phyloP scores from a whole-genome alignment of 306 rosid genomes.

The Pachyrhizus erosus region DNA sequence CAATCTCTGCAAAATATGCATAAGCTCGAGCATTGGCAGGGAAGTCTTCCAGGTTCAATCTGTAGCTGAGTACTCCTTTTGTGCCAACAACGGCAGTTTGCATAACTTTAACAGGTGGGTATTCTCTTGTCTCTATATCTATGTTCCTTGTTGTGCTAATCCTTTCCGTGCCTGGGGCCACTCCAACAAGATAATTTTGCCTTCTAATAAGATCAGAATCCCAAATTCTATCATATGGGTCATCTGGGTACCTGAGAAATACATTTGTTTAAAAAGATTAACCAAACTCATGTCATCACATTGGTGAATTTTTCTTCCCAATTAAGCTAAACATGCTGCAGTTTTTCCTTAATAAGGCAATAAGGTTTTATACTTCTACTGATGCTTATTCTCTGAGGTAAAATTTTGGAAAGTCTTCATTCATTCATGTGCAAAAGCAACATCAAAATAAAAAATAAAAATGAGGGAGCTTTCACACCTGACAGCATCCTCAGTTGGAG shows the following conservation, averaged over 20 bases:
- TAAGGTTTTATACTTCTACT: not conserved
- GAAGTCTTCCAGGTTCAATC: constrained; percentile 73
- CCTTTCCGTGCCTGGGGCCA: constrained; percentile 82
- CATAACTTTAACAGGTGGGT: constrained; percentile 78
- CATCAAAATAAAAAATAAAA: not conserved
- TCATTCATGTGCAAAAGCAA: not conserved
- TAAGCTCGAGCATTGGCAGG: constrained; percentile 78
- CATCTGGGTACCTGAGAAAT: constrained; percentile 80
- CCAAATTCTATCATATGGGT: constrained; percentile 94
- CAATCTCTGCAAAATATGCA: constrained; percentile 77
- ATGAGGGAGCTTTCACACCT: constrained; percentile 49
- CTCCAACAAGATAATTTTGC: constrained; percentile 86
- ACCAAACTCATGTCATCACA: constrained; percentile 1
- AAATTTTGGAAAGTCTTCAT: not conserved
- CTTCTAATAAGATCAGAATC: constrained; percentile 81
- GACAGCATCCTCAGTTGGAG: constrained; percentile 62
- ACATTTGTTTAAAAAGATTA: not conserved
- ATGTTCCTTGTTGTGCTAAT: constrained; percentile 62
- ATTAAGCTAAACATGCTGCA: not conserved
- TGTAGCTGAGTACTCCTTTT: constrained; percentile 66
- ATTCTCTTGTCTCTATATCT: constrained; percentile 64
- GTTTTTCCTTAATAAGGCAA: not conserved
- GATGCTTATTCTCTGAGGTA: not conserved
- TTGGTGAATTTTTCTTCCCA: not conserved
- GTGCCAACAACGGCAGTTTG: constrained; percentile 84